A percentile compares a stretch with the other conserved stretches of the same genome.
phyloP scores from a whole-genome alignment of 495 filamentous ascomycete species.

The Podospora pseudopauciseta region DNA sequence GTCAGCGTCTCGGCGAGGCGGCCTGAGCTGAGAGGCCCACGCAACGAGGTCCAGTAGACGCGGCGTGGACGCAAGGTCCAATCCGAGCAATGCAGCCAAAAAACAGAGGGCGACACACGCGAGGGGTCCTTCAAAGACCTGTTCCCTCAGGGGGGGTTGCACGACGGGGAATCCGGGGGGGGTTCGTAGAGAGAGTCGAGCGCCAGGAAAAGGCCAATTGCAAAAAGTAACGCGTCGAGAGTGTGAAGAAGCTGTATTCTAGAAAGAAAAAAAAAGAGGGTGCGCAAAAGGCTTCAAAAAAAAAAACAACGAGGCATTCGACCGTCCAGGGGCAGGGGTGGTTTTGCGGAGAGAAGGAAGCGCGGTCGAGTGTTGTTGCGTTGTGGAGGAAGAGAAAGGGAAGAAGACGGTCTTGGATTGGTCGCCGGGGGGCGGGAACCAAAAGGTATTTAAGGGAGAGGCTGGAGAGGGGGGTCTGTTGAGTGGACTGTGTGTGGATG shows the following conservation, averaged over 20 bases:
- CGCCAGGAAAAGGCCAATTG: not conserved
- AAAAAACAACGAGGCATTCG: not conserved
- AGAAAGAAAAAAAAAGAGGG: not conserved
- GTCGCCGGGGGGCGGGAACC: conserved; percentile 6
- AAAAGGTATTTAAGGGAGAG: conserved; percentile 19
- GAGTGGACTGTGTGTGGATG: conserved; percentile 5
- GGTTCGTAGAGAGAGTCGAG: not conserved
- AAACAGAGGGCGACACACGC: not conserved
- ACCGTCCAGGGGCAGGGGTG: not conserved
- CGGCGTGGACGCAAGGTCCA: conserved; percentile 11
- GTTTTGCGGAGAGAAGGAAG: not conserved
- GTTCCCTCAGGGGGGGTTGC: not conserved
- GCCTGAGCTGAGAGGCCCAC: conserved; percentile 13
- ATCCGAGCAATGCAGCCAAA: not conserved
- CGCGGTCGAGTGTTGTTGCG: conserved; percentile 6
- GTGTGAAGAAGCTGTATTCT: not conserved
- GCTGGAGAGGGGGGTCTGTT: not conserved
- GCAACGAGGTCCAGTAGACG: conserved; percentile 9
- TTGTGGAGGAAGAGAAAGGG: conserved; percentile 14
- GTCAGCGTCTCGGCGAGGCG: conserved; percentile 15
- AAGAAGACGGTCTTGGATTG: conserved; percentile 5
- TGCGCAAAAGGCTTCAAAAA: not conserved
- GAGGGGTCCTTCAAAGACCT: conserved; percentile 1
- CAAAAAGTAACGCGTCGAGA: not conserved
- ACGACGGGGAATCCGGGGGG: not conserved